Base-by-base conservation (phyloP, 2,329 filamentous ascomycete genomes). In the Dactylellina parvicollis region DNA sequence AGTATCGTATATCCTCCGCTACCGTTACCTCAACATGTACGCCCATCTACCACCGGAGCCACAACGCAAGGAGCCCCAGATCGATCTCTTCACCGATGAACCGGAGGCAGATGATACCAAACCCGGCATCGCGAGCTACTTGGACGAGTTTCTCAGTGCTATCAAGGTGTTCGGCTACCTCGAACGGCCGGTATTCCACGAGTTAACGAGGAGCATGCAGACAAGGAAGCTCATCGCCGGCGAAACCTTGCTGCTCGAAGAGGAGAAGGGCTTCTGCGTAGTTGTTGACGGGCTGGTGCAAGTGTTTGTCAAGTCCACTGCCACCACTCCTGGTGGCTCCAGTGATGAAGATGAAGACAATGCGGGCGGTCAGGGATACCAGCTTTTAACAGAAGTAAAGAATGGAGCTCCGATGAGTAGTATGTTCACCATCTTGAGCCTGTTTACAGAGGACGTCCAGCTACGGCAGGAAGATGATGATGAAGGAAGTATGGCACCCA, bases 111-210 rank as follows among this genome's bases (percentile, higher is more conserved):
- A 93, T 75, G 89, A 88, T 28, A 14, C 38, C 12, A 99, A 99
- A 81, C 89, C 92, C 0, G 95, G 94, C 0, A 84, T 99, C 46
- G 89, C 92, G n/a, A 99, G 93, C 80, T 99, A 99, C 77, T 85
- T 99, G 24, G 95, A 99, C 81, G 96, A 99, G 80, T 99, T 99
- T 78, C 84, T 99, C 20, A 98, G 93, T 79, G 95, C 96, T 28
- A 99, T 99, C 83, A 99, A 98, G 81, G 95, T 99, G 67, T 99
- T 99, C 82, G 95, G 95, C 7, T 99, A 98, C 79, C 84, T 99
- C 44, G 95, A 99, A 80, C 88, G 95, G 24, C 92, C 95, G 0
- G 95, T 99, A 42, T 99, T 99, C 79, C 96, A 99, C 79, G 95
- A 99, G 81, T 86, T 99, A 77, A 99, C 95, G 0, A 86, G 95